These are phyloP conservation scores for Podospora australis DNA, from an alignment of 495 filamentous ascomycete species.

Conservation along the genomic window DNA sequence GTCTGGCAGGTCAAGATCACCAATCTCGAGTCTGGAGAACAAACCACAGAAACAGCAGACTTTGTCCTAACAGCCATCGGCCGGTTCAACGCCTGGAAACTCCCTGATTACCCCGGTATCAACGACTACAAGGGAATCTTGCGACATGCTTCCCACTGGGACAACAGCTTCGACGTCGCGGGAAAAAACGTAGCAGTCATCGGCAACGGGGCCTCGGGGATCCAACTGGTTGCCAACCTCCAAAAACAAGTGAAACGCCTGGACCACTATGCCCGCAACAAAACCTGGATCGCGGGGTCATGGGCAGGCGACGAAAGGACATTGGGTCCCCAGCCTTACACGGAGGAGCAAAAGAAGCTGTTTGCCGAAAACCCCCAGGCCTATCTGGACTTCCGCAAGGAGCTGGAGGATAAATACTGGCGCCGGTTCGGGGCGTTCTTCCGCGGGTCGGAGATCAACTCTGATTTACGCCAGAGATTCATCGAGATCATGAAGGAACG, in stretches of 20 bases:
- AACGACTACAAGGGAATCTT: slow-evolving; percentile 50
- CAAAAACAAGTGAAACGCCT: slow-evolving; percentile 46
- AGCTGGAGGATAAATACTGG: slow-evolving; percentile 52
- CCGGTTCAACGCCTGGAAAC: slow-evolving; percentile 50
- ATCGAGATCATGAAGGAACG: slow-evolving; percentile 45
- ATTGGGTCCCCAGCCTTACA: slow-evolving; percentile 43
- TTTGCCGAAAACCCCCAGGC: slow-evolving; percentile 38
- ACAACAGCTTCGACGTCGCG: slow-evolving; percentile 43
- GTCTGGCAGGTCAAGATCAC: slow-evolving; percentile 45
- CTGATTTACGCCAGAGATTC: slow-evolving; percentile 43
- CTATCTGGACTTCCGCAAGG: slow-evolving; percentile 39
- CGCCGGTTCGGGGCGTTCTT: slow-evolving; percentile 50
- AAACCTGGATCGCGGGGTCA: slow-evolving; percentile 60
- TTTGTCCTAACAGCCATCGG: slow-evolving; percentile 52
- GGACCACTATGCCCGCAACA: slow-evolving; percentile 61
- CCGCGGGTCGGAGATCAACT: slow-evolving; percentile 48
- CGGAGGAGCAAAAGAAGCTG: slow-evolving; percentile 39
- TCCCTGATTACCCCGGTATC: slow-evolving; percentile 51
- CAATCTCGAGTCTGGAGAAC: slow-evolving; percentile 28
- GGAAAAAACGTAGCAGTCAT: slow-evolving; percentile 50
- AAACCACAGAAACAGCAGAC: slow-evolving; percentile 33
- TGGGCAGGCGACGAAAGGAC: slow-evolving; percentile 38
- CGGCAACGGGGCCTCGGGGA: slow-evolving; percentile 52
- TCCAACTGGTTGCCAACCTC: slow-evolving; percentile 53
- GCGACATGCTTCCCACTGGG: slow-evolving; percentile 45